Conservation (phyloP, 2,329 filamentous ascomycete genomes). For the Fusarium caatingaense region DNA sequence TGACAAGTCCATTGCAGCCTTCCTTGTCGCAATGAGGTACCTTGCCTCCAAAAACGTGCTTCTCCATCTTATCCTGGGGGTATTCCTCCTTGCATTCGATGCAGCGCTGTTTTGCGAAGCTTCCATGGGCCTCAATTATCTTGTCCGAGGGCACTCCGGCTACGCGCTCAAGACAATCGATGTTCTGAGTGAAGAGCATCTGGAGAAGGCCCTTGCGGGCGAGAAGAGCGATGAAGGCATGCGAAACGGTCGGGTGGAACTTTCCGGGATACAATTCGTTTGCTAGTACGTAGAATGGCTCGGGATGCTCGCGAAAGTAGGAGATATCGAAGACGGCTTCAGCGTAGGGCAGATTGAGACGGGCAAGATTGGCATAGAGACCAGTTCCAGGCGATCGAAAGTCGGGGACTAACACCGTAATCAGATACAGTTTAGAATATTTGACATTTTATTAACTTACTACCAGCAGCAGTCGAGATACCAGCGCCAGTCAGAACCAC, state of each 20-base stretch:
- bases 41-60: slow-evolving; percentile 71
- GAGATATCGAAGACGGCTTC: slow-evolving; percentile 95
- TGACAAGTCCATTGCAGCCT: slow-evolving; percentile 81
- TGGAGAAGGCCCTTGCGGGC: slow-evolving; percentile 80
- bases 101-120: slow-evolving; percentile 90
- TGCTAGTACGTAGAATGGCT: slow-evolving; percentile 92
- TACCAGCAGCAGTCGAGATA: slow-evolving; percentile 80
- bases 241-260: slow-evolving; percentile 88
- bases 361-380: slow-evolving; percentile 90
- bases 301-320: slow-evolving; percentile 86
- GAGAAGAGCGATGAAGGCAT: slow-evolving; percentile 87
- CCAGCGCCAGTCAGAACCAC: slow-evolving; percentile 93
- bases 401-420: slow-evolving; percentile 76
- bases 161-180: slow-evolving; percentile 90
- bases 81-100: slow-evolving; percentile 85
- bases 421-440: slow-evolving; percentile 8
- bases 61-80: slow-evolving; percentile 78
- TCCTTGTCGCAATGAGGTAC: slow-evolving; percentile 75
- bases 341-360: slow-evolving; percentile 85
- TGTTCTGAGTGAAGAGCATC: slow-evolving; percentile 97
- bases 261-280: slow-evolving; percentile 92
- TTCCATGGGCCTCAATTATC: slow-evolving; percentile 95
- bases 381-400: slow-evolving; percentile 94
- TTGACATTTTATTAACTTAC: slow-evolving; percentile 50
- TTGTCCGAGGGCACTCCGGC: slow-evolving; percentile 84